Base-by-base conservation (phyloP, 495 filamentous ascomycete genomes). In the Bryoglossum gracile region DNA sequence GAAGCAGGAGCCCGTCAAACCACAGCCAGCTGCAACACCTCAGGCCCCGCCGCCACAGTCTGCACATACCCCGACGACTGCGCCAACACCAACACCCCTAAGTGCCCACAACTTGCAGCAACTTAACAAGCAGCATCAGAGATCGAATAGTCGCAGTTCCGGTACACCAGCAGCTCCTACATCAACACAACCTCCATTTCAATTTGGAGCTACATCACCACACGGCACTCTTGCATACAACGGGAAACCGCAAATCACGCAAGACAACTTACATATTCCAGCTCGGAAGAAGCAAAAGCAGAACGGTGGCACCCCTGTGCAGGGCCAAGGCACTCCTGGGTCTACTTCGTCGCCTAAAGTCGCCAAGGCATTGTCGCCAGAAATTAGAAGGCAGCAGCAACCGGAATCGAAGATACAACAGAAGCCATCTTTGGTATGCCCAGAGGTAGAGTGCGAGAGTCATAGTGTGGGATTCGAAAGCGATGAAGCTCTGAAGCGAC, bases 161-260 rank as follows among this genome's bases (percentile, higher is more conserved):
- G 63, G 68, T 26, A 68, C 75, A 13, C 74, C 84, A 22, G 71
- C 80, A 43, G 78, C 83, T 4, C 81, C 84, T n/a, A 85, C 77
- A 0, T 71, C 78, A 0, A 62, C 79, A 0, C 76, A 84, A 34
- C 72, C 81, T 30, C 78, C 82, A 0, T 86, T 86, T 60, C 74
- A 73, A 35, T 75, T 90, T 50, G 81, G 80, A 73, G 46, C 53
- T 4, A 43, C 75, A 6, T 76, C 83, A 33, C 87, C 87, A 25
- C 87, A 83, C 37, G 84, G 86, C 4, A 72, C 81, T 18, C 84
- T 87, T 4, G 65, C 64, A 0, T 82, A 82, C 50, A 60, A 68
- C 32, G 60, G 58, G 32, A 66, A 71, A 33, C 58, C 65, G 13
- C 54, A 64, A 18, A 45, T 79, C 4, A 77, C 72, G 4, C 64